A percentile compares a stretch with the other conserved stretches of the same genome.
phyloP scores from a whole-genome alignment of 192 early-diverging fungal species.

The Coemansia sp. region DNA sequence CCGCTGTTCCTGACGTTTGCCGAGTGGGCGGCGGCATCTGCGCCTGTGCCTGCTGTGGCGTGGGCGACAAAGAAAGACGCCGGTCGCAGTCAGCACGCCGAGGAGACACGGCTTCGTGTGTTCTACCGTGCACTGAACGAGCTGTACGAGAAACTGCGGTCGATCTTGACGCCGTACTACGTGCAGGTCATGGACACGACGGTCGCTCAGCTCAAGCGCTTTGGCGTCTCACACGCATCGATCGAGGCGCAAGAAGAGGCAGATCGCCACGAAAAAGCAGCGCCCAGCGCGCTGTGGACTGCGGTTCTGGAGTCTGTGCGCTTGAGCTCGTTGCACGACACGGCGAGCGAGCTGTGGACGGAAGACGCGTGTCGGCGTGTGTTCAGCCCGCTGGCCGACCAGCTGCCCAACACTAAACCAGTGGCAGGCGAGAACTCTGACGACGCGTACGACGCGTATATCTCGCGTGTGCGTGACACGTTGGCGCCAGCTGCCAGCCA shows the following conservation, averaged over 20 bases:
- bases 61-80: conserved; percentile 54
- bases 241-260: conserved; percentile 51
- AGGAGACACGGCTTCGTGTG: conserved; percentile 35
- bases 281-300: conserved; percentile 67
- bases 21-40: conserved; percentile 36
- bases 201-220: conserved; percentile 59
- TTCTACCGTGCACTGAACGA: conserved; percentile 45
- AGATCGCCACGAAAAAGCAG: conserved; percentile 34
- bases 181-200: conserved; percentile 71
- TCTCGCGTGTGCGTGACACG: conserved; percentile 58
- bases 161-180: conserved; percentile 80
- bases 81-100: conserved; percentile 30
- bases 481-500: conserved; percentile 79
- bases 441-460: conserved; percentile 41
- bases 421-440: conserved; percentile 2
- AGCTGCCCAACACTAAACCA: conserved; percentile 64
- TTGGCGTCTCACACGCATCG: conserved; percentile 27
- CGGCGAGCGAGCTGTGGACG: conserved; percentile 64
- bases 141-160: conserved; percentile 51
- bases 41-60: conserved; percentile 11
- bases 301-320: conserved; percentile 68
- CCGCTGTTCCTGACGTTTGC: conserved; percentile 87
- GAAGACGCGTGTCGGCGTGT: conserved; percentile 77
- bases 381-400: conserved; percentile 68
- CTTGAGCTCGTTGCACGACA: conserved; percentile 68